These are phyloP conservation scores for Talaromyces sp. DNA, from an alignment of 2,329 filamentous ascomycete species.

Conservation along the genomic window DNA sequence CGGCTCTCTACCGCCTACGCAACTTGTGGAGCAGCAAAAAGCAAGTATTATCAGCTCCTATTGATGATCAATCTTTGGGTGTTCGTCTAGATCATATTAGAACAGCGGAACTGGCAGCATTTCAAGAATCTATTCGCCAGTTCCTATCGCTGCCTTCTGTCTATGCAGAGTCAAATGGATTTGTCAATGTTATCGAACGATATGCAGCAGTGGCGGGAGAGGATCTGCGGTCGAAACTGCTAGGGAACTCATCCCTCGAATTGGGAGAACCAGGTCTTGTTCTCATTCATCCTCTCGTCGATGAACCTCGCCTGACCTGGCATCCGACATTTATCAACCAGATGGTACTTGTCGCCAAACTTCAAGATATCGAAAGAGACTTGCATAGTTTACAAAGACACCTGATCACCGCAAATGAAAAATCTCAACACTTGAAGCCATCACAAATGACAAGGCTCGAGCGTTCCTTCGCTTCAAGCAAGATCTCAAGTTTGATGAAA, in stretches of 20 bases:
- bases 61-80: slow-evolving; percentile 18
- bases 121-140: slow-evolving; percentile 24
- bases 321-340: slow-evolving; percentile 19
- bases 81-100: slow-evolving; percentile 34
- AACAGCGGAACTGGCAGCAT: slow-evolving; percentile 24
- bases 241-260: slow-evolving; percentile 7
- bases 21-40: slow-evolving; percentile 23
- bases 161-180: slow-evolving; percentile 3
- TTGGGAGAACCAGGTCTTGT: slow-evolving; percentile 17
- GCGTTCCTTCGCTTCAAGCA: slow-evolving; percentile 34
- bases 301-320: slow-evolving; percentile 27
- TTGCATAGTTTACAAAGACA: slow-evolving; percentile 29
- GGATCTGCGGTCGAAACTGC: slow-evolving; percentile 23
- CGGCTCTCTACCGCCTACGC: slow-evolving; percentile 34
- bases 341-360: slow-evolving; percentile 23
- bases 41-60: slow-evolving; percentile 8
- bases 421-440: slow-evolving; percentile 30
- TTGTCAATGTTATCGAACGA: slow-evolving; percentile 13
- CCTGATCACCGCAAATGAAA: slow-evolving; percentile 25
- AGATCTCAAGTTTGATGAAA: slow-evolving; percentile 36
- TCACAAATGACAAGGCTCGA: slow-evolving; percentile 38
- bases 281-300: slow-evolving; percentile 34
- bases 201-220: slow-evolving; percentile 28
- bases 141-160: slow-evolving; percentile 15
- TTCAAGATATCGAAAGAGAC: slow-evolving; percentile 33